These are phyloP conservation scores for Striga hermonthica DNA, from an alignment of 305 asterid genomes.

Conservation along the genomic window DNA sequence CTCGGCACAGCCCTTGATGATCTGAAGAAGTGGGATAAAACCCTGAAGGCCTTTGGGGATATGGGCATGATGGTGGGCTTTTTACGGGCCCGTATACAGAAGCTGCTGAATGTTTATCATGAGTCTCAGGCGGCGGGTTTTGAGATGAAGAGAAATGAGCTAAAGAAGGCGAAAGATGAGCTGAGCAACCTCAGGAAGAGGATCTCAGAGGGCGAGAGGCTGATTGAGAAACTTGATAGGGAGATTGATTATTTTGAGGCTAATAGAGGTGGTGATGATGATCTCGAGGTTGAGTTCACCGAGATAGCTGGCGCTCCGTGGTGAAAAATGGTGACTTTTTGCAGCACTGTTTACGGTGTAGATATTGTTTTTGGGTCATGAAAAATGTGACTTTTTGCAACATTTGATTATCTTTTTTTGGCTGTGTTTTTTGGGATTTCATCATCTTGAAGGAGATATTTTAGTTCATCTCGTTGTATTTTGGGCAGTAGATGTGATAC, in stretches of 20 bases:
- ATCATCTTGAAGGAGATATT: too few species aligned
- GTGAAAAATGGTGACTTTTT: conserved; percentile 36
- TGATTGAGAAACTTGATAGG: conserved; percentile 29
- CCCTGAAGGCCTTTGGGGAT: conserved; percentile 54
- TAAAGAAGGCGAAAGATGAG: conserved; percentile 24
- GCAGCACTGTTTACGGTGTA: not conserved
- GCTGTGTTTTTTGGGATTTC: too few species aligned
- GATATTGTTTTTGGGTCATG: too few species aligned
- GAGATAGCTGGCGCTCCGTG: conserved; percentile 51
- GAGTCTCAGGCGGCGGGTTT: conserved; percentile 30
- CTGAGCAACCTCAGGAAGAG: conserved; percentile 28
- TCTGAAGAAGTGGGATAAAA: conserved; percentile 48
- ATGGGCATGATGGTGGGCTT: conserved; percentile 71
- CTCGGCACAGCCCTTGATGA: conserved; percentile 13
- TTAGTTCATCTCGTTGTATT: too few species aligned
- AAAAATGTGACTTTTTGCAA: too few species aligned
- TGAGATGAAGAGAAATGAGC: conserved; percentile 36
- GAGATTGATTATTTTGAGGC: conserved; percentile 39
- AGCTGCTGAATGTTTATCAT: conserved; percentile 32
- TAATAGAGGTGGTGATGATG: conserved; percentile 13
- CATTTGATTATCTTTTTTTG: too few species aligned
- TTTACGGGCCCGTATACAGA: conserved; percentile 41
- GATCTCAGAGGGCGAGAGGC: conserved; percentile 28
- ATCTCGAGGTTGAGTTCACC: conserved; percentile 32
- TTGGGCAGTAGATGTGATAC: too few species aligned